Percentiles rank a stretch among this genome's conserved stretches.
These are phyloP conservation scores for Saccharomyces hybrid DNA, from an alignment of 1,139 yeast species.

Conservation along the genomic window DNA sequence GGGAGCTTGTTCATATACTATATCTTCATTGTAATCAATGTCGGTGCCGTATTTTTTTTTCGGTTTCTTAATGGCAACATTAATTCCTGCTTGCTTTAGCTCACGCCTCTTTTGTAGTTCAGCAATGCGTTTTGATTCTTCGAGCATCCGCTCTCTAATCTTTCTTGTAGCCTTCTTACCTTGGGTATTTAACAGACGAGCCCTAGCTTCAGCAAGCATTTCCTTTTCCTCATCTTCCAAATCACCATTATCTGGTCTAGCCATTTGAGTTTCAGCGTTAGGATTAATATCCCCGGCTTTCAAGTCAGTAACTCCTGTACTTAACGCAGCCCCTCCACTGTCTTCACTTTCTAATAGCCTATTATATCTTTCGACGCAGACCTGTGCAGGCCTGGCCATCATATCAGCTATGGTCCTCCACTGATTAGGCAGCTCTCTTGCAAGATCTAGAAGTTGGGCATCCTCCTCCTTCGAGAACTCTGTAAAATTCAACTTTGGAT, in stretches of 20 bases:
- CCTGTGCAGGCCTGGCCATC: slow-evolving; percentile 79
- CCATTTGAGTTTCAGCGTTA: slow-evolving; percentile 74
- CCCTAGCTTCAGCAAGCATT: slow-evolving; percentile 89
- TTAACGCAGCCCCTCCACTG: slow-evolving; percentile 47
- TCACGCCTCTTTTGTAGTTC: slow-evolving; percentile 77
- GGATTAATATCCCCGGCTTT: slow-evolving; percentile 54
- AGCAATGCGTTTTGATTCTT: slow-evolving; percentile 68
- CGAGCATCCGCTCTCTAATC: slow-evolving; percentile 74
- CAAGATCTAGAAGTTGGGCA: slow-evolving; percentile 57
- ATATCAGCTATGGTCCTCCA: slow-evolving; percentile 86
- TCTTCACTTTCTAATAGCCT: slow-evolving; percentile 53
- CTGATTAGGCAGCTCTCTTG: slow-evolving; percentile 76
- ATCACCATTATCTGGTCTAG: slow-evolving; percentile 71
- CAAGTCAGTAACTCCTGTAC: slow-evolving; percentile 34
- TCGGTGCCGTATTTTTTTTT: slow-evolving; percentile 52
- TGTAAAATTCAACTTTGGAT: slow-evolving; percentile 57
- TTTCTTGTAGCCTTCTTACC: slow-evolving; percentile 94
- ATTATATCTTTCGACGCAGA: slow-evolving; percentile 84
- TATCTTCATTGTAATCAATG: slow-evolving; percentile 76
- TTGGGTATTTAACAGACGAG: slow-evolving; percentile 84
- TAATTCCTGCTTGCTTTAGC: slow-evolving; percentile 77
- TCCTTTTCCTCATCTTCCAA: slow-evolving; percentile 85
- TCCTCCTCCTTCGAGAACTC: slow-evolving; percentile 80
- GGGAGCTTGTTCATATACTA: slow-evolving; percentile 75
- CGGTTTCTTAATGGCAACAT: slow-evolving; percentile 37